Percentiles rank a stretch among this genome's conserved stretches.
phyloP scores from a whole-genome alignment of 2,329 filamentous ascomycete species.

The Boeremia exigua region DNA sequence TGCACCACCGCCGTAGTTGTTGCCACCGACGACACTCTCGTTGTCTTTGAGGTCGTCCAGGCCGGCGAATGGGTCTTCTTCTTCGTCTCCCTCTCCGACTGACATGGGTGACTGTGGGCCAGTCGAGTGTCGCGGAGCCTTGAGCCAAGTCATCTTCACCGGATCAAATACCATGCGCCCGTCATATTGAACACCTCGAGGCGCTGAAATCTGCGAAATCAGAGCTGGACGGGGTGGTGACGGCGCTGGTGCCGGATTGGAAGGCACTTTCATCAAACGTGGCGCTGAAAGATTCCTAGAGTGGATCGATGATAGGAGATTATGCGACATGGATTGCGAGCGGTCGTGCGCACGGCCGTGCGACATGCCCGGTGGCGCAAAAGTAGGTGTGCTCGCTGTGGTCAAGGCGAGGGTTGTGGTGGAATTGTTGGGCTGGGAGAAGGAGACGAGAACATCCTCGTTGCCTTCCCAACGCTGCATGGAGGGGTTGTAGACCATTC shows the following conservation, averaged over 20 bases:
- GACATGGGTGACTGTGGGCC: constrained; percentile 49
- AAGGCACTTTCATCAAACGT: constrained; percentile 41
- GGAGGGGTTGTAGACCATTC: constrained; percentile 92
- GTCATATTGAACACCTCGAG: constrained; percentile 89
- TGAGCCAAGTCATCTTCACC: constrained; percentile 96
- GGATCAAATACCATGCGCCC: constrained; percentile 99
- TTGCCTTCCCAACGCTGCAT: constrained; percentile 96
- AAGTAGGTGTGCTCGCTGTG: constrained; percentile 49
- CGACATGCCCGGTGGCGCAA: constrained; percentile 42
- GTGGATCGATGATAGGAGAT: constrained; percentile 39
- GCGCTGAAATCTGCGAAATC: constrained; percentile 83
- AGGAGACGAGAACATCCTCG: constrained; percentile 80
- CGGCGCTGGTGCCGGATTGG: constrained; percentile 54
- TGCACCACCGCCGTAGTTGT: constrained; percentile 30
- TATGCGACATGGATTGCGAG: constrained; percentile 53
- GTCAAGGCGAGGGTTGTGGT: constrained; percentile 50
- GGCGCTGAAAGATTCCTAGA: constrained; percentile 45
- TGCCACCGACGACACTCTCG: constrained; percentile 37
- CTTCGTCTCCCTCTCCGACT: constrained; percentile 74
- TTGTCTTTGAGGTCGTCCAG: constrained; percentile 89
- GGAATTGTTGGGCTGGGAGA: constrained; percentile 63
- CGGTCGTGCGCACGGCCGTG: constrained; percentile 41
- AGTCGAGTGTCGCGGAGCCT: constrained; percentile 59
- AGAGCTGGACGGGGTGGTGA: constrained; percentile 71
- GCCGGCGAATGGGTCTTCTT: constrained; percentile 92